These are phyloP conservation scores for Cylindrotheca closterium DNA, from an alignment of 108 stramenopile species.

Conservation along the genomic window DNA sequence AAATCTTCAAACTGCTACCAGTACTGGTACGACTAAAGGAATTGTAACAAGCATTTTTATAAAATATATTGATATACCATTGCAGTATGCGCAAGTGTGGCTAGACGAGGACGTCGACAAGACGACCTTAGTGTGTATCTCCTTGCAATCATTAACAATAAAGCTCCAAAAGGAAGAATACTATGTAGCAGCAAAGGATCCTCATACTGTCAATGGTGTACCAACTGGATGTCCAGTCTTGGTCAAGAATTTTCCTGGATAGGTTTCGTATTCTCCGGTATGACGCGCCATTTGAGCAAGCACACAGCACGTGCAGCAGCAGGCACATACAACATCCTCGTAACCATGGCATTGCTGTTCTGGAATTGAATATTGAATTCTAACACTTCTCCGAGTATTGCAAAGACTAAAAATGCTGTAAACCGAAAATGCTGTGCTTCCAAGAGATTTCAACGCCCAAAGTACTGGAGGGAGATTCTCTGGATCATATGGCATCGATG, in stretches of 20 bases:
- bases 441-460: conserved; percentile 44
- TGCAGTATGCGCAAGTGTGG: too few species aligned
- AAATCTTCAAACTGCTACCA: conserved; percentile 2
- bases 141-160: too few species aligned
- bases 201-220: conserved; percentile 53
- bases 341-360: conserved; percentile 59
- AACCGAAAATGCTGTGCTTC: conserved; percentile 57
- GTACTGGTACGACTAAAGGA: background rate
- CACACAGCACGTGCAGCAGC: conserved; percentile 76
- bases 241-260: conserved; percentile 56
- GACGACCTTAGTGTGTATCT: too few species aligned
- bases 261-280: conserved; percentile 86
- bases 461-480: conserved; percentile 36
- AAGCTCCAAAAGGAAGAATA: conserved; percentile 1
- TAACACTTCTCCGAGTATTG: conserved; percentile 63
- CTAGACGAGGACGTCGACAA: too few species aligned
- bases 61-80: background rate
- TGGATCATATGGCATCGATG: conserved; percentile 30
- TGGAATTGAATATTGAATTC: conserved; percentile 78
- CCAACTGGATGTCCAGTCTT: conserved; percentile 71
- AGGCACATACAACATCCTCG: conserved; percentile 74
- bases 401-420: conserved; percentile 74
- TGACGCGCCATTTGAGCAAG: conserved; percentile 81
- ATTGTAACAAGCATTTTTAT: background rate
- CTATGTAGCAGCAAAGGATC: background rate